Evolutionary conservation across 345 rosid species (phyloP).

Genomic region (Theobroma cacao): DNA sequence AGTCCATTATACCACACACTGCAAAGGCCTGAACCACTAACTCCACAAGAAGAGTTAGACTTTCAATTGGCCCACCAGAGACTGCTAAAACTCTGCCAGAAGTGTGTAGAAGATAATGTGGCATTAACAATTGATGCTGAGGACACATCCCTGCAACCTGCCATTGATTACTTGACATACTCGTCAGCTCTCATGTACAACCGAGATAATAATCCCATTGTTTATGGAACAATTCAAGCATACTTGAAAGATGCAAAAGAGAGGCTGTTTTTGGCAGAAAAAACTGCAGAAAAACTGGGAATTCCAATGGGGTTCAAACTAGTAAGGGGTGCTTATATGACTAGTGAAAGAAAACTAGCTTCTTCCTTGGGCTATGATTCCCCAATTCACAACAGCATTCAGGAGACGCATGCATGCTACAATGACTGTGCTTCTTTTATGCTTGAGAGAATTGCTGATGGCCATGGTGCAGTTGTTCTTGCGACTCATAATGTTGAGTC

Average conservation of each 20-base stretch:
- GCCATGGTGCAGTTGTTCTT: conserved; percentile 64
- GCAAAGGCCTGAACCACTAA: conserved; percentile 55
- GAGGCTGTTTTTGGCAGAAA: conserved; percentile 47
- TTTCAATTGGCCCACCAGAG: conserved; percentile 52
- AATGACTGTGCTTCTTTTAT: conserved; percentile 69
- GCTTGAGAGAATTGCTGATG: conserved; percentile 55
- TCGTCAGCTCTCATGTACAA: conserved; percentile 52
- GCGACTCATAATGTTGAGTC: conserved; percentile 95
- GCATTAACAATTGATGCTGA: conserved; percentile 74
- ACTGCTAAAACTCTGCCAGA: conserved; percentile 51
- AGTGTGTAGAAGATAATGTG: conserved; percentile 49
- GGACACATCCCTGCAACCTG: conserved; percentile 74
- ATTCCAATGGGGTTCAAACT: conserved; percentile 74
- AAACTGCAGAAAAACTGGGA: conserved; percentile 54
- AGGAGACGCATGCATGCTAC: conserved; percentile 72
- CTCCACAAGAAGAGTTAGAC: conserved; percentile 55
- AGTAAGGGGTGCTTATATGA: conserved; percentile 92
- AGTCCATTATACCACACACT: conserved; percentile 79
- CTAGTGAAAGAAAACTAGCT: conserved; percentile 58
- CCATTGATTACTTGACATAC: conserved; percentile 80
- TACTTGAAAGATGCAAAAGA: conserved; percentile 81
- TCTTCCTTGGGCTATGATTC: conserved; percentile 64
- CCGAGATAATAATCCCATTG: conserved; percentile 39
- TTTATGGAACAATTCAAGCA: conserved; percentile 75
- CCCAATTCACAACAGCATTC: conserved; percentile 70